Conservation (phyloP, 2,329 filamentous ascomycete species). For the Aspergillus niger region DNA sequence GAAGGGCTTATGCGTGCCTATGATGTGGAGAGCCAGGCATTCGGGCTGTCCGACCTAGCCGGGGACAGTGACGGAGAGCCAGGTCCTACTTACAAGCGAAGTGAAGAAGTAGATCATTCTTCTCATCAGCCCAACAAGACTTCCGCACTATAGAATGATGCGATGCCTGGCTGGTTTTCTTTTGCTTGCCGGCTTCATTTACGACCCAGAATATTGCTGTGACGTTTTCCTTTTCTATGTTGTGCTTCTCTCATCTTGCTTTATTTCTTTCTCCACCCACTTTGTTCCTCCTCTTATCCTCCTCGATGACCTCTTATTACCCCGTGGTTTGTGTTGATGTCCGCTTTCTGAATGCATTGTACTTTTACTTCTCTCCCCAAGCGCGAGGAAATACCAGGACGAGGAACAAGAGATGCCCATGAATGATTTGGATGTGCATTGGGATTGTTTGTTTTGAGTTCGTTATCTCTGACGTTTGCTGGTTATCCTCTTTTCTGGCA, state of each 20-base stretch:
- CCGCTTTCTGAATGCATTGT: slow-evolving; percentile 24
- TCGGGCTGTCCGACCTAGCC: slow-evolving; percentile 76
- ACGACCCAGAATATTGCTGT: slow-evolving; percentile 29
- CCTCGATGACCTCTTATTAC: background rate
- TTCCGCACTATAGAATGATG: slow-evolving; percentile 33
- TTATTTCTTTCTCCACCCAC: slow-evolving; percentile 11
- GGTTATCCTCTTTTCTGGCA: slow-evolving; percentile 12
- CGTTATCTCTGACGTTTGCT: slow-evolving; percentile 9
- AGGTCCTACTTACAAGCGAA: slow-evolving; percentile 37
- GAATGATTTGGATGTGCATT: slow-evolving; percentile 20
- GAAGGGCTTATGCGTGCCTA: slow-evolving; percentile 86
- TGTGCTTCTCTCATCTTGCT: slow-evolving; percentile 15
- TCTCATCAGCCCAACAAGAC: slow-evolving; percentile 34
- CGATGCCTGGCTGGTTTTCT: slow-evolving; percentile 9
- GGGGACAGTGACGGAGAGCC: slow-evolving; percentile 68
- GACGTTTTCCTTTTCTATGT: slow-evolving; percentile 24
- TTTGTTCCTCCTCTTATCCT: slow-evolving; percentile 1
- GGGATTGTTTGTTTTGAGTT: slow-evolving; percentile 14
- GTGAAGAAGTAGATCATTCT: slow-evolving; percentile 28
- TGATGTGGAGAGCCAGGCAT: slow-evolving; percentile 77
- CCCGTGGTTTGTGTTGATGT: background rate
- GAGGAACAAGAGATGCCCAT: slow-evolving; percentile 20
- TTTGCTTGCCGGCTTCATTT: slow-evolving; percentile 19
- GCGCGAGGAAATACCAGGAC: slow-evolving; percentile 20
- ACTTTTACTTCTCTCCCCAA: slow-evolving; percentile 25